Conservation (phyloP, 805 yeast species). For the Saturnispora serradocipensis region DNA sequence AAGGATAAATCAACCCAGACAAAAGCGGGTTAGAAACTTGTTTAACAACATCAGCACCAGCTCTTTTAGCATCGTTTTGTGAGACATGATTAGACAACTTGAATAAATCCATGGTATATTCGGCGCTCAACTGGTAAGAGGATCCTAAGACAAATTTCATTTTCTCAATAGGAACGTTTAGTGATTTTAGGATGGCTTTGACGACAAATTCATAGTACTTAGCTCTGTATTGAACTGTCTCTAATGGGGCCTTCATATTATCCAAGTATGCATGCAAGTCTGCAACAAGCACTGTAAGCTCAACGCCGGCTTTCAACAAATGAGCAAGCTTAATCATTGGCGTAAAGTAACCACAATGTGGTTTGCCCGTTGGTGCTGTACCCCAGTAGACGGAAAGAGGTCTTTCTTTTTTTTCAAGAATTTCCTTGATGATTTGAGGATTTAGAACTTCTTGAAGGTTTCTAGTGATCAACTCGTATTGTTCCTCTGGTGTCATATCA, state of each 20-base stretch:
- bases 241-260: conserved; percentile 97
- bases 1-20: conserved; percentile 90
- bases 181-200: conserved; percentile 75
- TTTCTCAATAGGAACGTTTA: conserved; percentile 87
- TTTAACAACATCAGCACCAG: conserved; percentile 99
- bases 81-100: conserved; percentile 75
- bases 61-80: conserved; percentile 95
- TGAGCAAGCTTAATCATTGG: conserved; percentile 96
- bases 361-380: conserved; percentile 98
- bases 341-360: conserved; percentile 97
- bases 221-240: conserved; percentile 82
- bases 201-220: conserved; percentile 77
- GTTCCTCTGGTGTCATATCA: conserved; percentile 45
- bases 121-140: conserved; percentile 70
- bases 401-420: conserved; percentile 71
- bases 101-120: conserved; percentile 86
- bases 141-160: conserved; percentile 81
- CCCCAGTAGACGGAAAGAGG: conserved; percentile 95
- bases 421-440: conserved; percentile 75
- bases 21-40: conserved; percentile 92
- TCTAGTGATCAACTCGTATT: conserved; percentile 68
- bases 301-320: conserved; percentile 92
- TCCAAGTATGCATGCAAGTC: conserved; percentile 95
- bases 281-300: conserved; percentile 83
- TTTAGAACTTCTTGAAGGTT: conserved; percentile 88